These are phyloP conservation scores for Acacia confusa DNA, from an alignment of 306 rosid genomes.

Conservation along the genomic window DNA sequence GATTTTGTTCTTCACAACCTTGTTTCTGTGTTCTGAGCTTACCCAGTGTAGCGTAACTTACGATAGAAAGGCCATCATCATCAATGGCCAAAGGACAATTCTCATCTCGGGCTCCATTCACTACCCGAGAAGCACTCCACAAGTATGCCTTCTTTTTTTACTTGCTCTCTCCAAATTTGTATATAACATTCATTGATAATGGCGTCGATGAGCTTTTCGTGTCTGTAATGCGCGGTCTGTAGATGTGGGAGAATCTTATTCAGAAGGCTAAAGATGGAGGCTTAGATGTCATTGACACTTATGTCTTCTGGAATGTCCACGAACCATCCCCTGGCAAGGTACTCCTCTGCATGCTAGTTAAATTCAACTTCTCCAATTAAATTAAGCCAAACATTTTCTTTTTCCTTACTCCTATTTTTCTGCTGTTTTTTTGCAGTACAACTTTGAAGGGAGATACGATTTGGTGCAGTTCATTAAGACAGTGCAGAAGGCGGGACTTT, in stretches of 20 bases:
- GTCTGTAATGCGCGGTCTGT: conserved; percentile 39
- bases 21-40: conserved; percentile 49
- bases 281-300: conserved; percentile 86
- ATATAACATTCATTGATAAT: conserved; percentile 7
- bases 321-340: conserved; percentile 96
- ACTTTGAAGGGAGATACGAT: conserved; percentile 92
- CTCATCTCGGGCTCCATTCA: conserved; percentile 96
- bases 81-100: conserved; percentile 81
- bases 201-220: background rate
- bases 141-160: conserved; percentile 39
- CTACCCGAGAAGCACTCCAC: conserved; percentile 96
- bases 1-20: conserved; percentile 34
- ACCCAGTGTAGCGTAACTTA: conserved; percentile 64
- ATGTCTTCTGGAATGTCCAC: conserved; percentile 93
- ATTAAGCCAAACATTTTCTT: background rate
- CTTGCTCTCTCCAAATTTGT: background rate
- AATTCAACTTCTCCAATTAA: conserved; percentile 10
- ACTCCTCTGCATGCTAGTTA: conserved; percentile 24
- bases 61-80: conserved; percentile 78
- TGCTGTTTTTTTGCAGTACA: conserved; percentile 54
- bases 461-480: conserved; percentile 86
- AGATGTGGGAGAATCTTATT: conserved; percentile 99
- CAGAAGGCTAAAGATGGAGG: conserved; percentile 93
- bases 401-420: conserved; percentile 11
- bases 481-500: conserved; percentile 83